These are phyloP conservation scores for Myochromella boudieri DNA, from an alignment of 768 basidiomycete species.

Conservation along the genomic window DNA sequence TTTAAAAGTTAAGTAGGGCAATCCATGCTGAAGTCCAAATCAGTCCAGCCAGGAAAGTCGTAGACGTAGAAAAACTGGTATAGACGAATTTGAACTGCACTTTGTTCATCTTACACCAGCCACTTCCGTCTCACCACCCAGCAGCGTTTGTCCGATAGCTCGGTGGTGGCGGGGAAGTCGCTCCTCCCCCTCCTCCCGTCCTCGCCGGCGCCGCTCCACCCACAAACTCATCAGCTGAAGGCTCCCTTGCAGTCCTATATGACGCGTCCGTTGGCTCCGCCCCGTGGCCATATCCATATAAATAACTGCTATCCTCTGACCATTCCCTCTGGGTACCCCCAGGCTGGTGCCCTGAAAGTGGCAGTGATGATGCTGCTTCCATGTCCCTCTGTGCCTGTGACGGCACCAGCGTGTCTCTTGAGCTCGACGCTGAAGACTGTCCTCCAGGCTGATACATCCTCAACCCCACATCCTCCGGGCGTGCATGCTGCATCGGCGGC, in stretches of 20 bases:
- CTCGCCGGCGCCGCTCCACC: background rate
- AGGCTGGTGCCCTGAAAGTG: too few species aligned
- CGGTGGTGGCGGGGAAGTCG: constrained; percentile 11
- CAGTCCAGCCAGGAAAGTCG: too few species aligned
- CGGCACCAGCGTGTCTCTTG: background rate
- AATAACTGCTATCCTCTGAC: background rate
- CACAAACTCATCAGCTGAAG: constrained; percentile 5
- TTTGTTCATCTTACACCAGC: too few species aligned
- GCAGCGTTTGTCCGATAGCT: constrained; percentile 7
- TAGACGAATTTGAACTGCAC: too few species aligned
- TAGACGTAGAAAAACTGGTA: too few species aligned
- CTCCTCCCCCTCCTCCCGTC: background rate
- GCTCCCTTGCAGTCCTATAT: constrained; percentile 24
- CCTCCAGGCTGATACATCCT: too few species aligned
- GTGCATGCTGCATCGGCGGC: constrained; percentile 12
- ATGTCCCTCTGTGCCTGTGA: background rate
- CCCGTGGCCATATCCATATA: constrained; percentile 16
- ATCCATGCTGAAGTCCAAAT: too few species aligned
- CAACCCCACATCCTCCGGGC: constrained; percentile 7
- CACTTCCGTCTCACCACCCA: background rate
- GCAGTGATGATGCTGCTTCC: background rate
- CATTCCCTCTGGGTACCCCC: too few species aligned
- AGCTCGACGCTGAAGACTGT: background rate
- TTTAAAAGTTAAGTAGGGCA: too few species aligned
- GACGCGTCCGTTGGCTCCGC: constrained; percentile 21